Base-by-base conservation (phyloP, 306 rosid species). In the Lagenaria siceraria region DNA sequence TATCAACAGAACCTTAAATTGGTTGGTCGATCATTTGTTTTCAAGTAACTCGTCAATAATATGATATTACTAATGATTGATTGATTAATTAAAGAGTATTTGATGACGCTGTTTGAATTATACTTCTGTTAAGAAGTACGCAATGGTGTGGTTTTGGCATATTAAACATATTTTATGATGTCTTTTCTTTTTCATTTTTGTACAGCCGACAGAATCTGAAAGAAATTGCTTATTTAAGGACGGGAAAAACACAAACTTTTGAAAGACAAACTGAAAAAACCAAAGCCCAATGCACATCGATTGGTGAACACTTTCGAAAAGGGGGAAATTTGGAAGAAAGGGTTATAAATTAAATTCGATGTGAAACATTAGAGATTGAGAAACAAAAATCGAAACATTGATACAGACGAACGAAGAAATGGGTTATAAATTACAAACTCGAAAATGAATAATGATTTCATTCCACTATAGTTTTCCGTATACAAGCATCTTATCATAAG, bases 401-500 rank as follows among this genome's bases (percentile, higher is more conserved):
- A 25, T 51, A 18, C 42, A 2, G 43, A 24, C 19, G 77, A 42
- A 69, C 21, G 8, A 51, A 72, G 46, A 72, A 18, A 72, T 8
- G 59, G 22, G 27, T 27, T 72, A 49, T 29, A 72, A 51, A 72
- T 49, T 72, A 72, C 61, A 19, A 72, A 29, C 46, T 72, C 77
- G 77, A 72, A 72, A 72, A 72, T 29, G 77, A 72, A 72, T 25
- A 72, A 72, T 72, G 77, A 75, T 83, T 80, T 84, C 88, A 78
- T 83, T 83, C 78, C 74, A 63, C 78, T 75, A 86, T 76, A 85
- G 80, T 75, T 82, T 40, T 85, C 71, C 42, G 93, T 87, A 88
- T 93, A 85, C 90, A 87, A 58, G 83, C 85, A 80, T 85, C 84
- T 86, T 83, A 66, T 66, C 80, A 70, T 77, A 85, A 84, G 72